Percentiles rank a stretch among this genome's conserved stretches.
Evolutionary conservation across 2,329 filamentous ascomycete species (phyloP).

Genomic region (Gnomoniopsis sp.): DNA sequence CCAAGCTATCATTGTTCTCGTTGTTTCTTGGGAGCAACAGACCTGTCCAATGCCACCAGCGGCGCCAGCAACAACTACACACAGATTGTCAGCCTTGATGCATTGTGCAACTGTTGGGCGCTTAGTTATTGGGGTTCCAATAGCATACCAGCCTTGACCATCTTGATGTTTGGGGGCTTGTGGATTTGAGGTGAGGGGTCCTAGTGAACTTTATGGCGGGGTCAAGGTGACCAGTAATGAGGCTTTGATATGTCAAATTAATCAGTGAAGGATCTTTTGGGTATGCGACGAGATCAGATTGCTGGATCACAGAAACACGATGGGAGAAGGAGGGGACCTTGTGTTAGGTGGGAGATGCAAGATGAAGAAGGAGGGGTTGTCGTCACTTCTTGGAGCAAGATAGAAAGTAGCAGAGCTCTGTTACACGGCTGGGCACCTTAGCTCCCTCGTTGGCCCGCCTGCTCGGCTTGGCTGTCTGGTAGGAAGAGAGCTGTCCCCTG

Average conservation of each 20-base stretch:
- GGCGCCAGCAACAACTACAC: constrained; percentile 80
- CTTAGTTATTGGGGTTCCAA: background rate
- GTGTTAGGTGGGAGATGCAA: background rate
- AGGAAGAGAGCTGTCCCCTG: constrained; percentile 4
- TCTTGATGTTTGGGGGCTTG: constrained; percentile 24
- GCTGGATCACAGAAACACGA: background rate
- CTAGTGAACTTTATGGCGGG: constrained; percentile 12
- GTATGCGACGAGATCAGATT: background rate
- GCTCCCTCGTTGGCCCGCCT: constrained; percentile 2
- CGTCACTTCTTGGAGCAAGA: background rate
- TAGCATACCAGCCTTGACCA: constrained; percentile 36
- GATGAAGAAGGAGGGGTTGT: background rate
- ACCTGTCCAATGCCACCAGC: constrained; percentile 99
- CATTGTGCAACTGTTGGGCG: constrained; percentile 9
- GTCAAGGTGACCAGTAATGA: constrained; percentile 8
- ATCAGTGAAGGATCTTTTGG: background rate
- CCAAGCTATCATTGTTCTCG: background rate
- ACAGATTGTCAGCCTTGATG: constrained; percentile 16
- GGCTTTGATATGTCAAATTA: constrained; percentile 7
- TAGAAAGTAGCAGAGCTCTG: background rate
- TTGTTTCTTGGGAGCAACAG: constrained; percentile 26
- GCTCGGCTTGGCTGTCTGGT: background rate
- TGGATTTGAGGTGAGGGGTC: constrained; percentile 25
- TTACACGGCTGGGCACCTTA: constrained; percentile 8
- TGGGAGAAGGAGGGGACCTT: constrained; percentile 9